phyloP scores from a whole-genome alignment of 768 basidiomycete species.

The Exidia glandulosa region DNA sequence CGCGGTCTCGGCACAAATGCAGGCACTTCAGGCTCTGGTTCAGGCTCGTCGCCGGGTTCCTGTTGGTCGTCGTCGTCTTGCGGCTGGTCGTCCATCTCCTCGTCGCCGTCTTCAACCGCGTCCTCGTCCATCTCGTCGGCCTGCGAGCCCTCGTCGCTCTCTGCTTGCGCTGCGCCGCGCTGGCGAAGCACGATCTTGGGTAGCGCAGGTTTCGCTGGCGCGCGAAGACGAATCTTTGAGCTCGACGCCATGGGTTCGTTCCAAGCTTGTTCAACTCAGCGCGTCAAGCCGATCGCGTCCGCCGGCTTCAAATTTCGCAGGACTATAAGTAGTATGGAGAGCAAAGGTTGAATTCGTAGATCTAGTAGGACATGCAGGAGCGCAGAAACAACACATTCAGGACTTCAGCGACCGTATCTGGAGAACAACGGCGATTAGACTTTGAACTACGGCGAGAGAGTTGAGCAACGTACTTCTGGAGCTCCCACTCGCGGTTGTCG shows the following conservation, averaged over 20 bases:
- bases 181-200: background rate
- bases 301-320: background rate
- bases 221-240: background rate
- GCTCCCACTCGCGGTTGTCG: conserved; percentile 94
- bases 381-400: background rate
- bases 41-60: conserved; percentile 14
- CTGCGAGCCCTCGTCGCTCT: background rate
- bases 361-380: background rate
- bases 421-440: no score
- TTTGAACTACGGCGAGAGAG: background rate
- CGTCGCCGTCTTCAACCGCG: conserved; percentile 7
- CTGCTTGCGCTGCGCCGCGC: background rate
- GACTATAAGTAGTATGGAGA: background rate
- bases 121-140: conserved; percentile 1
- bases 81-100: conserved; percentile 4
- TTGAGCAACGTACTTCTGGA: conserved; percentile 67
- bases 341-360: background rate
- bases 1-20: conserved; percentile 18
- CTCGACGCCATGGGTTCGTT: background rate
- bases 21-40: conserved; percentile 13
- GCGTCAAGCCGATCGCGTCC: background rate
- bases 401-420: background rate
- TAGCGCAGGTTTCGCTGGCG: background rate
- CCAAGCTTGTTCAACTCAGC: background rate
- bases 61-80: conserved; percentile 8